Base-by-base conservation (phyloP, 345 rosid species). In the Lepidium aucheri region DNA sequence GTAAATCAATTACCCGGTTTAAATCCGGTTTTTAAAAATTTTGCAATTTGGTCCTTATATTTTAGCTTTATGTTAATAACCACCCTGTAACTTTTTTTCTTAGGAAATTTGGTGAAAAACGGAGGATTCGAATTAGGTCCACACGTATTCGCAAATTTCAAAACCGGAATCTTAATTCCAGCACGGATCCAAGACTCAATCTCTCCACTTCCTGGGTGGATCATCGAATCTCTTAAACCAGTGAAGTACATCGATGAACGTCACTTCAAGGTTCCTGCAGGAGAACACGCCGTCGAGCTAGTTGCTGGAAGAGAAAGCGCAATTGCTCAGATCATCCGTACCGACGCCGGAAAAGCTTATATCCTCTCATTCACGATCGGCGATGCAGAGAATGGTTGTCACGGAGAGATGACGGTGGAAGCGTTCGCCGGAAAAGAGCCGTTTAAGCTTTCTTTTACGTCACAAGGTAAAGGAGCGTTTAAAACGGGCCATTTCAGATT, bases 241-340 rank as follows among this genome's bases (percentile, higher is more conserved):
- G 87, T 92, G 10, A 92, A 89, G 60, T 86, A 78, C 78, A 72
- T 87, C 1, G 89, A 87, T 74, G 55, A 14, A 1, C 81, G 78
- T 20, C 98, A 92, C 52, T 92, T 87, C 80, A 67, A 40, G 0
- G 85, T 91, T 12, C 95, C 95, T 0, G 39, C 76, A 0, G 95
- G 96, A 4, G 52, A 44, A 1, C 81, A 79, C 0, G 92, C 92
- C 0, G 34, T 89, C 2, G 96, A 92, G 54, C 58, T 92, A 12
- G 86, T 89, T 0, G 92, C 92, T 0, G 98, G 98, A n/a, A 83
- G 87, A 73, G 98, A 92, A 65, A 92, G 95, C 45, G 89, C 89
- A n/a, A 79, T 89, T 0, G 95, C 95, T 26, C 98, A 92, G 75
- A 51, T 87, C 56, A 84, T 89, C 11, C 77, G 88, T 38, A 89